phyloP scores from a whole-genome alignment of 345 rosid species.

The Populus tremula region DNA sequence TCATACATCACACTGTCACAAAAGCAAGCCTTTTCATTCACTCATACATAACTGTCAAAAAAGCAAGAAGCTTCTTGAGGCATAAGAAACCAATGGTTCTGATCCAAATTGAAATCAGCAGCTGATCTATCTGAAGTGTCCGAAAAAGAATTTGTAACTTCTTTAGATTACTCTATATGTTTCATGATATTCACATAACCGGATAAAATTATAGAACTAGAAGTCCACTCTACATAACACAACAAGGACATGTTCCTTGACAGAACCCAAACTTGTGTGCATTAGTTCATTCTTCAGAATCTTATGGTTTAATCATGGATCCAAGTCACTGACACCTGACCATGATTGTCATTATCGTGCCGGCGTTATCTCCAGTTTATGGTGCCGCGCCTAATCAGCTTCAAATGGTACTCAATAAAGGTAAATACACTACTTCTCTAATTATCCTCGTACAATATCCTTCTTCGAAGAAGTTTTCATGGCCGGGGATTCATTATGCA shows the following conservation, averaged over 20 bases:
- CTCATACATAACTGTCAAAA: background rate
- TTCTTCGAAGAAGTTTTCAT: background rate
- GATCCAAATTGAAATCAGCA: background rate
- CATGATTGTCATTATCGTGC: background rate
- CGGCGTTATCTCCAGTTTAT: background rate
- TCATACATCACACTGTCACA: background rate
- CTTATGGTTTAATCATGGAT: background rate
- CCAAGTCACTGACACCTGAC: background rate
- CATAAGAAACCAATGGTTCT: background rate
- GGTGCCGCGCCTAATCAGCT: background rate
- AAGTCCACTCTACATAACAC: background rate
- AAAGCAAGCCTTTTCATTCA: background rate
- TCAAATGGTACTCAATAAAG: background rate
- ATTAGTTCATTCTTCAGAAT: background rate
- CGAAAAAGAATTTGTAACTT: background rate
- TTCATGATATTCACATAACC: too few species aligned
- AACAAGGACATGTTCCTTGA: background rate
- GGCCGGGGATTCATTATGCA: background rate
- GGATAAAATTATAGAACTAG: too few species aligned
- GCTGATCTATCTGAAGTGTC: background rate
- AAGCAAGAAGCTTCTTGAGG: background rate
- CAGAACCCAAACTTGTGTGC: background rate
- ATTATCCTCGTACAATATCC: background rate
- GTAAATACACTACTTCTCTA: background rate
- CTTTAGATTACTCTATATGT: background rate